Evolutionary conservation across 257 asterid species (phyloP), one percentile per base, ranked within the genome.

Genomic region (Gardenia jasminoides): DNA sequence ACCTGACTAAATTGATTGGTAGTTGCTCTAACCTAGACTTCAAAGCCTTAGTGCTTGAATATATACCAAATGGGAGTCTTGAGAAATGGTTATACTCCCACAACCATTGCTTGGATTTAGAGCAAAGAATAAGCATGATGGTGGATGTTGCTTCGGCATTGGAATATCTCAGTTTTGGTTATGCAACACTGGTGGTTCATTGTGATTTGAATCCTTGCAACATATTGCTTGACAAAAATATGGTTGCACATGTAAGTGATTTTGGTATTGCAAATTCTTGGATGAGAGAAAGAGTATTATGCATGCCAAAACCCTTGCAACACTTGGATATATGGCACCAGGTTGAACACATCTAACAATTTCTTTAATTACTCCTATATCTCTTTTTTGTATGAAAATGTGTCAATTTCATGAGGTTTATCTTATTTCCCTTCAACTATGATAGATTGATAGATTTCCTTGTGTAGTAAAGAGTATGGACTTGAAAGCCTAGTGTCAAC

Each of bases 11-110:
- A 71, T 84, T 84, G 72, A 70, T 83, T 0, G 31, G 80, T 4
- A 72, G 83, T 15, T 81, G 85, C 69, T 80, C 85, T 1, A 79
- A 50, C 11, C 19, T 9, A 0, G 79, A 79, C 17, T 87, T 87
- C 56, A 87, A 80, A 79, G 88, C 86, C 4, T 30, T 82, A 31
- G 74, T 78, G 41, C 41, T 36, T 36, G 80, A 78, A 3, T 75
- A 67, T 26, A 78, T 79, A 84, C 75, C 87, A 10, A 84, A 84
- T 65, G 87, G 88, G n/a, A 84, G 78, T 81, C 85, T 84, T 41
- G 85, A 84, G 13, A 70, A 48, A 41, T 84, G 83, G 81, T 58
- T 84, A 24, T 72, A 87, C 64, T 72, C 75, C 28, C 48, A 71
- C n/a, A 70, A 66, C 61, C 61, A 11, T 67, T 72, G 41, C 76